Conservation (phyloP, 441 rosid species). For the Omphalea diandra region DNA sequence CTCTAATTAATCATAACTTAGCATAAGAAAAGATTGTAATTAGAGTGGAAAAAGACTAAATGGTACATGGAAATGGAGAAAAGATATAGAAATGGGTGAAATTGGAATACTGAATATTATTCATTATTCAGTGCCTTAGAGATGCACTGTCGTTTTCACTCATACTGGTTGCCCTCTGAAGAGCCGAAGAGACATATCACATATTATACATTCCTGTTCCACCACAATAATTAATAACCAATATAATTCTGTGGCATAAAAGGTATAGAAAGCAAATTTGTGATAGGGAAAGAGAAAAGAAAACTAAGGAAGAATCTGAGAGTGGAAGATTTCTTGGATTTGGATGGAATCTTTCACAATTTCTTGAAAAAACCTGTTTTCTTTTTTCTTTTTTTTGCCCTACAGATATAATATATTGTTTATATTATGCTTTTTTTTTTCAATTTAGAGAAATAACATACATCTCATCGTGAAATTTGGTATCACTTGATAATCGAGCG, state of each 20-base stretch:
- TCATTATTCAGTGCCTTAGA: no score
- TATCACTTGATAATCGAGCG: no score
- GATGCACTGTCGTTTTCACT: constrained; percentile 33
- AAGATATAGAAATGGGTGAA: neutral
- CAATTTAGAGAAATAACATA: no score
- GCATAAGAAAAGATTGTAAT: neutral
- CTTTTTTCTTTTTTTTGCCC: neutral
- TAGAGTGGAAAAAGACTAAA: neutral
- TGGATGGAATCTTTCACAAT: constrained; percentile 30
- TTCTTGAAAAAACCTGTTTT: no score
- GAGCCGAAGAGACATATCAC: constrained; percentile 21
- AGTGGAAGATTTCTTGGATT: constrained; percentile 20
- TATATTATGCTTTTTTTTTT: no score
- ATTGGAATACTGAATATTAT: neutral
- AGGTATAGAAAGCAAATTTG: constrained; percentile 31
- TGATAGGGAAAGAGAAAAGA: constrained; percentile 34
- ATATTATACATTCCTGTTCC: constrained; percentile 28
- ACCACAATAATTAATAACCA: constrained; percentile 22
- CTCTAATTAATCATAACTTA: no score
- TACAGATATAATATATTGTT: neutral
- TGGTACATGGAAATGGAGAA: neutral
- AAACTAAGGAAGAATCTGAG: constrained; percentile 30
- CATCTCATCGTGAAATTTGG: no score
- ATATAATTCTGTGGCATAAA: constrained; percentile 11
- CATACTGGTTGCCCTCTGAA: constrained; percentile 28